These are phyloP conservation scores for Asclepias syriaca DNA, from an alignment of 257 asterid genomes.

Conservation along the genomic window DNA sequence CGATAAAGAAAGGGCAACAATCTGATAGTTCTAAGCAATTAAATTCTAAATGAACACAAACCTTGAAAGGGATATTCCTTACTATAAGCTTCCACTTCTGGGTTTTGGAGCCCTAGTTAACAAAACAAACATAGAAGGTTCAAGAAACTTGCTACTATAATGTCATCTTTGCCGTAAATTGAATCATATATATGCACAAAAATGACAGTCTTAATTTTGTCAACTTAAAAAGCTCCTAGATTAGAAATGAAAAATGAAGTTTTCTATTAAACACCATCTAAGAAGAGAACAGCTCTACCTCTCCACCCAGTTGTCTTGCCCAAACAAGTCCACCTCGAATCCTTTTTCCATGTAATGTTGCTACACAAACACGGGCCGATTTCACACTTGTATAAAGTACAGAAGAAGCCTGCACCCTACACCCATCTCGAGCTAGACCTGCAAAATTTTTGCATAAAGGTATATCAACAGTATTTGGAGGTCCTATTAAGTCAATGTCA, in stretches of 20 bases:
- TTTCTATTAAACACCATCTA: background rate
- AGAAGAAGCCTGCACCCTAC: conserved; percentile 69
- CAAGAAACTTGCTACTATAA: background rate
- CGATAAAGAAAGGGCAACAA: background rate
- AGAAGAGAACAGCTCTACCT: conserved; percentile 40
- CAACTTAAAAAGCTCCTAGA: background rate
- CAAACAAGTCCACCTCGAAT: conserved; percentile 67
- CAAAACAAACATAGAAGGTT: conserved; percentile 16
- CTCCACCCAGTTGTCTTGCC: conserved; percentile 99
- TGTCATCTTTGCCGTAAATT: background rate
- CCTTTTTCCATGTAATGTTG: conserved; percentile 74
- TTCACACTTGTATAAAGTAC: conserved; percentile 74
- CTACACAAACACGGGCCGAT: conserved; percentile 89
- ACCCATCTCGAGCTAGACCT: conserved; percentile 91
- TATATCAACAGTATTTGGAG: background rate
- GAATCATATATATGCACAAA: background rate
- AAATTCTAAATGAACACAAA: conserved; percentile 21
- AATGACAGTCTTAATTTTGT: background rate
- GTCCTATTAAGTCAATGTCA: background rate
- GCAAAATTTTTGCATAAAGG: conserved; percentile 15
- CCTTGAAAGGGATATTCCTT: conserved; percentile 97
- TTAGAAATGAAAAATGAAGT: background rate
- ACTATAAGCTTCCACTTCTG: conserved; percentile 92
- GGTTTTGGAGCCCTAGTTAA: conserved; percentile 80
- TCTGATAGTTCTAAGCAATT: background rate